Conservation (phyloP, 495 filamentous ascomycete species). For the Aspergillus baeticus region DNA sequence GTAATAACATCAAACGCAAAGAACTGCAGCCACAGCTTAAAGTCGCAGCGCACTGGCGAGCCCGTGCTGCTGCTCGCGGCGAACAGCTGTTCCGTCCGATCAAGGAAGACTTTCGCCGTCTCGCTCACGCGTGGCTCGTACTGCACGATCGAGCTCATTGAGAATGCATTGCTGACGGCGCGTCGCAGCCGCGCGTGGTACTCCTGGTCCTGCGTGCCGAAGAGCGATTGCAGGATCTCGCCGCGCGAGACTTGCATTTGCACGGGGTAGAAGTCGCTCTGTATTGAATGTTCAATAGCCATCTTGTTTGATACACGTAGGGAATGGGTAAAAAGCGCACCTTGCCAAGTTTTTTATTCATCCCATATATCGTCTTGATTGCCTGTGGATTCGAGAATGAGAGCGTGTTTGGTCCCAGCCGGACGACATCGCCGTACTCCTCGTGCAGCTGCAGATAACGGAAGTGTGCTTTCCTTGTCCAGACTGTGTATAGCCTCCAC, state of each 20-base stretch:
- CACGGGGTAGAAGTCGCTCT: conserved; percentile 11
- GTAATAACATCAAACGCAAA: conserved; percentile 44
- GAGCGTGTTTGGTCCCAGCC: conserved; percentile 54
- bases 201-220: neutral
- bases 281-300: too few relatives aligned
- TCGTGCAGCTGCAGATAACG: conserved; percentile 40
- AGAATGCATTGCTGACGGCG: neutral
- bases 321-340: neutral
- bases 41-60: too few relatives aligned
- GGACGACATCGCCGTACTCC: conserved; percentile 51
- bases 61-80: neutral
- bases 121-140: neutral
- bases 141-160: neutral
- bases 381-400: conserved; percentile 44
- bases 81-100: neutral
- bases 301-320: neutral
- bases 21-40: conserved; percentile 38
- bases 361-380: conserved; percentile 39
- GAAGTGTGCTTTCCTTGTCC: conserved; percentile 23
- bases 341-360: neutral
- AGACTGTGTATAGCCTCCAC: conserved; percentile 27
- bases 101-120: neutral
- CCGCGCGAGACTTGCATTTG: neutral
- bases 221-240: neutral
- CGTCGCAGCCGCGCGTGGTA: neutral